Conservation (phyloP, 2,329 filamentous ascomycete species). For the Zymoseptoria tritici region DNA sequence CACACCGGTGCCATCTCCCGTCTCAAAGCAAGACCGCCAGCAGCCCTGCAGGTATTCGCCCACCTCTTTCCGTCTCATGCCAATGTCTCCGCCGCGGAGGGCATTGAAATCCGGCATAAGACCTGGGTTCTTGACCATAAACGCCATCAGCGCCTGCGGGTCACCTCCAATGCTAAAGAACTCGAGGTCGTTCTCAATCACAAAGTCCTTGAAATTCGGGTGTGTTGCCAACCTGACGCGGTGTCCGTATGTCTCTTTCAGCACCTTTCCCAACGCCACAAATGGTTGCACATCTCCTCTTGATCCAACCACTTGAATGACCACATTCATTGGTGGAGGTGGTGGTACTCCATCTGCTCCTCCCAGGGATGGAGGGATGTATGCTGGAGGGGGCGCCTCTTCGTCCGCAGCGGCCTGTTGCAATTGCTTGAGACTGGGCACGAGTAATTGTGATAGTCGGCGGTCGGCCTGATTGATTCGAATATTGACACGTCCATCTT, state of each 20-base stretch:
- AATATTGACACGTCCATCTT: conserved; percentile 72
- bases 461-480: conserved; percentile 65
- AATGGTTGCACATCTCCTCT: conserved; percentile 46
- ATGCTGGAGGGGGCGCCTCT: conserved; percentile 51
- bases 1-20: conserved; percentile 55
- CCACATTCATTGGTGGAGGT: conserved; percentile 42
- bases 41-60: conserved; percentile 74
- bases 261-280: conserved; percentile 42
- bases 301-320: conserved; percentile 44
- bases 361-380: conserved; percentile 66
- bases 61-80: conserved; percentile 65
- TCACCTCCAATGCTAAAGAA: conserved; percentile 48
- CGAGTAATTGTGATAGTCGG: conserved; percentile 59
- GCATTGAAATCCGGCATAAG: conserved; percentile 77
- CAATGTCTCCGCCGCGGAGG: conserved; percentile 68
- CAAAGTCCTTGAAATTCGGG: conserved; percentile 43
- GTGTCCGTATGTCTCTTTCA: conserved; percentile 43
- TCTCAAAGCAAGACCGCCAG: conserved; percentile 79
- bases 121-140: conserved; percentile 85
- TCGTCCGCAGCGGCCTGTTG: conserved; percentile 44
- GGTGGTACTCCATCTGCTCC: conserved; percentile 53
- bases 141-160: conserved; percentile 53
- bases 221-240: conserved; percentile 44
- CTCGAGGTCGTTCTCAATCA: conserved; percentile 43
- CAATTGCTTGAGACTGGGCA: conserved; percentile 55